Base-by-base conservation (phyloP, 2,329 filamentous ascomycete species). In the Aspergillus persii region DNA sequence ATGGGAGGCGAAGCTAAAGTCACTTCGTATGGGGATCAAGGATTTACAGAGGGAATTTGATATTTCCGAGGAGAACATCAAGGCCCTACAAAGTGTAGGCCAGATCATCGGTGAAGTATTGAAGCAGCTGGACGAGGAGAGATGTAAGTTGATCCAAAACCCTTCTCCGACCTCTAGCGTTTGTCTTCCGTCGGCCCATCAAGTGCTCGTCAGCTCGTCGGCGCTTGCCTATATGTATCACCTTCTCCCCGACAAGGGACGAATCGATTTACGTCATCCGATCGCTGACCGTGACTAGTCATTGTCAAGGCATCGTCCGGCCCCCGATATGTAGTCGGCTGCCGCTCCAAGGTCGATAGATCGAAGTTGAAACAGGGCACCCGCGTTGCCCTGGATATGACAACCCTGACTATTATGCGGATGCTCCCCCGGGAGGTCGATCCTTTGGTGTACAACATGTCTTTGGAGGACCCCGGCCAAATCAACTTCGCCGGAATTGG, bases 401-500 rank as follows among this genome's bases (percentile, higher is more conserved):
- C 95, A 54, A 99, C 95, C 23, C 89, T 99, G 68, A 99, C 95
- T 61, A 99, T 99, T 79, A 99, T 99, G 95, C 91, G 95, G 72
- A 99, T 99, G 95, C 84, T 99, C 50, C 96, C 95, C 61, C 90
- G 95, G 76, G 95, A 99, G 82, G 96, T 99, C 74, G 95, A 99
- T 74, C 95, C 95, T 23, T 84, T 99, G 67, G 95, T 99, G 68
- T 99, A 99, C 86, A 99, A 99, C 83, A 99, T 99, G 95, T 99
- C 95, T 23, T 80, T 99, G 69, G 95, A 99, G 77, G 95, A 99
- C 75, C 95, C 95, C 0, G 95, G 95, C 5, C 94, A 98, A 77
- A 89, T 99, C 77, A 97, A 91, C 82, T 99, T 99, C 78, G 94
- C 89, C 46, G 95, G 96, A 69, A 99, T 99, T 68, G 95, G 95